Percentiles rank a stretch among this genome's conserved stretches.
These are phyloP conservation scores for Pleurotus tuoliensis DNA, from an alignment of 768 basidiomycete genomes.

Conservation along the genomic window DNA sequence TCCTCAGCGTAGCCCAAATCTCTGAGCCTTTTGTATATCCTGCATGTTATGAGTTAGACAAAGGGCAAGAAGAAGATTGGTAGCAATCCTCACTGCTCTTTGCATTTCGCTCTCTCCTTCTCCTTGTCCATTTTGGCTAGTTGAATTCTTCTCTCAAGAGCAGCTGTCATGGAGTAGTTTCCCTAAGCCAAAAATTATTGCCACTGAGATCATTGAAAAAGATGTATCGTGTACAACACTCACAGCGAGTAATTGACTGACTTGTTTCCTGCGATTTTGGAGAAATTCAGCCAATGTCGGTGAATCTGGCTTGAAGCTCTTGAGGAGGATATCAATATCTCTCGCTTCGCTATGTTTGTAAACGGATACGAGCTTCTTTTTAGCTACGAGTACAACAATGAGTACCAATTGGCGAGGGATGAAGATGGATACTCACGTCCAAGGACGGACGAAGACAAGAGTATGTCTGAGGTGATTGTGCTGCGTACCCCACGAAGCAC, in stretches of 20 bases:
- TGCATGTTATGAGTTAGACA: not conserved
- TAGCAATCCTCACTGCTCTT: too few relatives aligned
- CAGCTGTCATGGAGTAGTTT: too few relatives aligned
- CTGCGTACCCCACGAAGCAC: not conserved
- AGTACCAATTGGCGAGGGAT: not conserved
- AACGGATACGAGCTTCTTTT: not conserved
- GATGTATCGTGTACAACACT: not conserved
- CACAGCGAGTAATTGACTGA: slow-evolving; percentile 10
- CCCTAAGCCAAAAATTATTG: too few relatives aligned
- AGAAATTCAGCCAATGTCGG: not conserved
- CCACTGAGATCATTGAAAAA: not conserved
- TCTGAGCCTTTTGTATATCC: slow-evolving; percentile 14
- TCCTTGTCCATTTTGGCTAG: too few relatives aligned
- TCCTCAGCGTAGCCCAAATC: slow-evolving; percentile 19
- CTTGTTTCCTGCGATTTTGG: slow-evolving; percentile 13
- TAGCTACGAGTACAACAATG: not conserved
- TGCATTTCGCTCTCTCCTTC: too few relatives aligned
- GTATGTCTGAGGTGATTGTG: not conserved
- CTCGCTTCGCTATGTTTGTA: not conserved
- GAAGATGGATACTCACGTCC: not conserved
- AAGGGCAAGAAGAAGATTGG: too few relatives aligned
- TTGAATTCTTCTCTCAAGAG: too few relatives aligned
- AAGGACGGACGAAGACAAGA: not conserved
- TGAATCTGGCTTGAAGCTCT: not conserved
- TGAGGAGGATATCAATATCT: not conserved